Evolutionary conservation across 345 rosid species (phyloP).

Genomic region (Brassica napus): Da-Ae NC_063445.1:175001-175500

Average conservation of each 20-base stretch:
- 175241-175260: neutral
- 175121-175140: constrained; percentile 12
- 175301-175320: constrained; percentile 26
- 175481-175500: neutral
- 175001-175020: constrained; percentile 9
- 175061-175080: neutral
- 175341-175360: constrained; percentile 15
- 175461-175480: no score
- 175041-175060: constrained; percentile 32
- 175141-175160: neutral
- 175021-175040: constrained; percentile 25
- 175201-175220: constrained; percentile 38
- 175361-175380: neutral
- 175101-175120: constrained; percentile 5
- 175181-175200: constrained; percentile 35
- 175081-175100: constrained; percentile 4
- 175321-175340: neutral
- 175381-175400: constrained; percentile 9
- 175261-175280: constrained; percentile 16
- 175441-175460: no score
- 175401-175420: neutral
- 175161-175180: constrained; percentile 16
- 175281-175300: constrained; percentile 4
- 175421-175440: no score
- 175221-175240: constrained; percentile 34